phyloP scores from a whole-genome alignment of 495 filamentous ascomycete genomes.

The Trichoderma parareesei region DNA sequence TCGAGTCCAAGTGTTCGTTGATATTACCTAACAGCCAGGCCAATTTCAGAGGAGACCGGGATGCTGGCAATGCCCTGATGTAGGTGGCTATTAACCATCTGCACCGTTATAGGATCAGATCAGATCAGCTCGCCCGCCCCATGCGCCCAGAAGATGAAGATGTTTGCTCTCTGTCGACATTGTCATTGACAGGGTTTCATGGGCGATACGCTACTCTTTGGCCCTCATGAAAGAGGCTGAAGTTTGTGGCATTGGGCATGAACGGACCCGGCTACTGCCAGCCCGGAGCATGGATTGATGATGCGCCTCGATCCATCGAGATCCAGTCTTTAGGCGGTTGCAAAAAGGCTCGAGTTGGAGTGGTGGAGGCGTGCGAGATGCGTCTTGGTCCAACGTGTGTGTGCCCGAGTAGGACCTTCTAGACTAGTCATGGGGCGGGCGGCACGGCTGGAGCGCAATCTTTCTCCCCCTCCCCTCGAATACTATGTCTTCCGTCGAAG shows the following conservation, averaged over 20 bases:
- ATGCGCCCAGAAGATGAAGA: not conserved
- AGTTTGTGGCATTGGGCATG: no score
- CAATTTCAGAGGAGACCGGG: not conserved
- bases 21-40: not conserved
- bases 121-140: not conserved
- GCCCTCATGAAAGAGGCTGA: not conserved
- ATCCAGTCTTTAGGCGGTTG: not conserved
- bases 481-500: not conserved
- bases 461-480: not conserved
- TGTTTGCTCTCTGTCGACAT: not conserved
- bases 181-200: not conserved
- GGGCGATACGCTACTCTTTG: not conserved
- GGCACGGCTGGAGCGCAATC: not conserved
- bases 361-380: not conserved
- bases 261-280: no score
- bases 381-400: not conserved
- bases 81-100: slow-evolving; percentile 1
- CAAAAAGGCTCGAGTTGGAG: not conserved
- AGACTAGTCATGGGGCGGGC: not conserved
- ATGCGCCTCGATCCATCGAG: not conserved
- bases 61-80: not conserved
- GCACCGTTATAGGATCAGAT: not conserved
- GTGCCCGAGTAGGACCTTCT: no score
- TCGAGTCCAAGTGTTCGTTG: not conserved
- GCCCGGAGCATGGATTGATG: no score